phyloP scores from a whole-genome alignment of 306 rosid species.

The Prunus mira region DNA sequence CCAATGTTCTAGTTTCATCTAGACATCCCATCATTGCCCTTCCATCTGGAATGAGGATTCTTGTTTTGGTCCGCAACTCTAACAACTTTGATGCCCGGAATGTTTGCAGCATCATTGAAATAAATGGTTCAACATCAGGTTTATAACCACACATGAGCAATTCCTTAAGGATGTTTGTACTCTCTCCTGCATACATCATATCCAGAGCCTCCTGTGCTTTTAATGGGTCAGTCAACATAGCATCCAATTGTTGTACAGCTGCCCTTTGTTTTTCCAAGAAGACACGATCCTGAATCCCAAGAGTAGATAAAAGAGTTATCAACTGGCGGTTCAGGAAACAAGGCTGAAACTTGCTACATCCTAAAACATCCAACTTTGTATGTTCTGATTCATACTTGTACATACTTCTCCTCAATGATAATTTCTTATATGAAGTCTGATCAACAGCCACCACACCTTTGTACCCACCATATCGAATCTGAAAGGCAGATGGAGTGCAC shows the following conservation, averaged over 20 bases:
- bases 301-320: conserved; percentile 78
- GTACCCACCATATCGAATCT: conserved; percentile 83
- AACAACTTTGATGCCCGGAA: conserved; percentile 70
- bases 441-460: conserved; percentile 93
- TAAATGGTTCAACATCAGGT: conserved; percentile 80
- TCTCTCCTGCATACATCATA: conserved; percentile 76
- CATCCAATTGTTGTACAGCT: conserved; percentile 55
- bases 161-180: conserved; percentile 67
- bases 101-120: conserved; percentile 79
- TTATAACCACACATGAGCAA: conserved; percentile 67
- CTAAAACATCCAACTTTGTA: conserved; percentile 70
- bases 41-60: conserved; percentile 69
- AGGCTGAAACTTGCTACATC: conserved; percentile 58
- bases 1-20: conserved; percentile 76
- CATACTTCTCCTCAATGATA: conserved; percentile 82
- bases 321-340: conserved; percentile 78
- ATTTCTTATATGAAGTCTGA: conserved; percentile 55
- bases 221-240: conserved; percentile 58
- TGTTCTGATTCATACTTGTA: conserved; percentile 55
- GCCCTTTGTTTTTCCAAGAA: conserved; percentile 64
- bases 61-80: conserved; percentile 61
- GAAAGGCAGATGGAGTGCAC: conserved; percentile 69
- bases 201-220: conserved; percentile 68
- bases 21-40: conserved; percentile 94
- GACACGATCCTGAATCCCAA: conserved; percentile 51